Evolutionary conservation across 257 asterid genomes (phyloP).

Genomic region (Solanum commersonii): DNA sequence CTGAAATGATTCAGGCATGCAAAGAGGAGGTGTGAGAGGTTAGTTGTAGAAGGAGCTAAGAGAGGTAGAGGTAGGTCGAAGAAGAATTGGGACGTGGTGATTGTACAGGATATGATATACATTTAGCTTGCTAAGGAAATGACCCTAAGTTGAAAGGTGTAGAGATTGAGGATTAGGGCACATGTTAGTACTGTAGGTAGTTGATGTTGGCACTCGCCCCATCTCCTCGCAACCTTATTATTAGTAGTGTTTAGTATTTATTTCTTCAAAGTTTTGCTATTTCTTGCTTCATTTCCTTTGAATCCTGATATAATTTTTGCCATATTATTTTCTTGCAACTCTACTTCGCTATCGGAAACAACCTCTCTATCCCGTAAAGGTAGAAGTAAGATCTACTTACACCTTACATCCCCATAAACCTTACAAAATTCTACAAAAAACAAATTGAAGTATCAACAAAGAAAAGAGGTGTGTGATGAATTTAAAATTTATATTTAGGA

Average conservation of each 20-base stretch:
- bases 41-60: background rate
- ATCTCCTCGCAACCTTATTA: background rate
- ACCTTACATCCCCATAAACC: too few species aligned
- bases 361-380: fast-evolving
- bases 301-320: too few species aligned
- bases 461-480: background rate
- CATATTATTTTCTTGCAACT: too few species aligned
- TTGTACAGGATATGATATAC: background rate
- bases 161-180: background rate
- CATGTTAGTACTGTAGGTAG: background rate
- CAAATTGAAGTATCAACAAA: background rate
- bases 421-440: too few species aligned
- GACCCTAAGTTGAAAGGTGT: background rate
- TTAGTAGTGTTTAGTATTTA: background rate
- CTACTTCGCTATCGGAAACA: too few species aligned
- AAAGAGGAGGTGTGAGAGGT: background rate
- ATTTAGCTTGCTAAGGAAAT: background rate
- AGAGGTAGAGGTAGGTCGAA: background rate
- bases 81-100: fast-evolving
- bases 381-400: too few species aligned
- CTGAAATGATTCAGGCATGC: background rate
- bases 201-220: background rate
- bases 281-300: background rate
- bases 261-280: background rate
- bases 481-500: background rate